These are phyloP conservation scores for Nematodospora anomalae DNA, from an alignment of 1,139 yeast genomes.

Conservation along the genomic window DNA sequence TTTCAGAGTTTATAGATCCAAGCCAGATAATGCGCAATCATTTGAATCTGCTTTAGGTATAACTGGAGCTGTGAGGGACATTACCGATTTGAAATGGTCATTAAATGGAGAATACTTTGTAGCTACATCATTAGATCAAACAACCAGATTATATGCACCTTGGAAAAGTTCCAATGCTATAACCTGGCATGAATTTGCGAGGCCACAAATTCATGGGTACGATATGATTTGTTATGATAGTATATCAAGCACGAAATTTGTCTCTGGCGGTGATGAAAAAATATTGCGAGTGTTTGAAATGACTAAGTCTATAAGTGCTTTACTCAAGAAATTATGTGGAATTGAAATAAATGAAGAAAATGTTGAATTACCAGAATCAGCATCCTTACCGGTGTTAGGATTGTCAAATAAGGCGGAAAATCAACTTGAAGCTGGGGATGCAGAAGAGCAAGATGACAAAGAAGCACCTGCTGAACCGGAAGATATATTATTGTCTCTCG, in stretches of 20 bases:
- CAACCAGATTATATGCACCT: conserved; percentile 78
- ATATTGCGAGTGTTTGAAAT: conserved; percentile 85
- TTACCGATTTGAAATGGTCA: conserved; percentile 84
- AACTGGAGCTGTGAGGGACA: conserved; percentile 74
- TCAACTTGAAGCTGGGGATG: conserved; percentile 43
- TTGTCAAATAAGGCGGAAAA: conserved; percentile 85
- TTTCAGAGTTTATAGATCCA: conserved; percentile 69
- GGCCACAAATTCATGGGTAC: conserved; percentile 98
- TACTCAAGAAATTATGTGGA: conserved; percentile 58
- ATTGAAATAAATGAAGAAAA: conserved; percentile 29
- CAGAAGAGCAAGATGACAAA: conserved; percentile 31
- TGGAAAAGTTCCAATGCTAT: conserved; percentile 42
- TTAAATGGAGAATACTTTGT: conserved; percentile 63
- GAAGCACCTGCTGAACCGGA: conserved; percentile 35
- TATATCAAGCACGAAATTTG: conserved; percentile 61
- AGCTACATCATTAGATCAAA: conserved; percentile 85
- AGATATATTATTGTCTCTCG: conserved; percentile 46
- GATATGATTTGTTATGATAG: conserved; percentile 87
- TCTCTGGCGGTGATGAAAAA: conserved; percentile 97
- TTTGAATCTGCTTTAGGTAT: conserved; percentile 65
- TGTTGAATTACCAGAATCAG: conserved; percentile 63
- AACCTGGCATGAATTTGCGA: conserved; percentile 87
- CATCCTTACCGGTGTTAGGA: conserved; percentile 90
- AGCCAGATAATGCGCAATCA: conserved; percentile 27
- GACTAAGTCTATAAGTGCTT: conserved; percentile 73